Conservation (phyloP, 805 yeast genomes). For the Ogataea nonfermentans region DNA sequence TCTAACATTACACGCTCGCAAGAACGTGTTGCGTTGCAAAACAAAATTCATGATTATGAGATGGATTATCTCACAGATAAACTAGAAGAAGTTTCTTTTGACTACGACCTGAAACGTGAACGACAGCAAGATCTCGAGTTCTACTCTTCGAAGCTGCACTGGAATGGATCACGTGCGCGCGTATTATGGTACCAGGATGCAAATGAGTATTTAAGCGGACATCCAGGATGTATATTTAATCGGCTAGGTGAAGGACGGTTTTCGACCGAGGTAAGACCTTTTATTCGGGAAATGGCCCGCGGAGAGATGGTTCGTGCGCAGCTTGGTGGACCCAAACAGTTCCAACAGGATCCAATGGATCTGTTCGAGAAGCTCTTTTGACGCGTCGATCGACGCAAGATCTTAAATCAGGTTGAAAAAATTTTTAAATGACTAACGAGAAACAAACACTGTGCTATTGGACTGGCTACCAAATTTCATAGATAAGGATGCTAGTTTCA, state of each 20-base stretch:
- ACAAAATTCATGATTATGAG: conserved; percentile 5
- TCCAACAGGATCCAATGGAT: conserved; percentile 19
- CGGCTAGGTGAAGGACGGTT: conserved; percentile 15
- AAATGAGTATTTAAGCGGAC: conserved; percentile 20
- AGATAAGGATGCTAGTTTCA: conserved; percentile 13
- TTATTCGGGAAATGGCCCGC: conserved; percentile 31
- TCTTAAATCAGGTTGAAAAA: conserved; percentile 3
- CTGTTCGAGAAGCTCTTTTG: conserved; percentile 17
- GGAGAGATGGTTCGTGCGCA: conserved; percentile 20
- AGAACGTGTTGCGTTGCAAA: not conserved
- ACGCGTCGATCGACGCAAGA: conserved; percentile 11
- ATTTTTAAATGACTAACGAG: conserved; percentile 17
- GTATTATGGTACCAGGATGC: conserved; percentile 19
- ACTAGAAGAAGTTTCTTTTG: not conserved
- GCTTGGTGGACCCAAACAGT: conserved; percentile 8
- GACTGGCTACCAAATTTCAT: not conserved
- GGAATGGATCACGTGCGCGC: conserved; percentile 27
- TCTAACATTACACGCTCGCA: not conserved
- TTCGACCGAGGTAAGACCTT: conserved; percentile 27
- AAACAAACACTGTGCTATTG: conserved; percentile 9
- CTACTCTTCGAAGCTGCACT: conserved; percentile 27
- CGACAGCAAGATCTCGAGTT: conserved; percentile 20
- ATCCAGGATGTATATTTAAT: conserved; percentile 26
- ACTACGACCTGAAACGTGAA: not conserved
- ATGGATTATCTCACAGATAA: conserved; percentile 1